Evolutionary conservation across 1,284 basidiomycete species (phyloP).

Genomic region (Cutaneotrichosporon curvatum): DNA sequence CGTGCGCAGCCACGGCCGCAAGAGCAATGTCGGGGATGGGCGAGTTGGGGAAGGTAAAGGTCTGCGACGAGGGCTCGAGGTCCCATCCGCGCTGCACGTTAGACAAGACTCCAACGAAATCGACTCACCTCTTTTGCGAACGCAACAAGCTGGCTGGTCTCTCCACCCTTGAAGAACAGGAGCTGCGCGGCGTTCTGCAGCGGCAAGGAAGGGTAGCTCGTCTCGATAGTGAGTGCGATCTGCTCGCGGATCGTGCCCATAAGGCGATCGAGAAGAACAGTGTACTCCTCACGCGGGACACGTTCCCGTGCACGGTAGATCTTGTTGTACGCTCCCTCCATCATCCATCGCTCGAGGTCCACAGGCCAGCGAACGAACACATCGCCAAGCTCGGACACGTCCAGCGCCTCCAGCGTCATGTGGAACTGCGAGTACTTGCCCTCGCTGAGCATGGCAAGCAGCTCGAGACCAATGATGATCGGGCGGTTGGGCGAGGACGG

Average conservation of each 20-base stretch:
- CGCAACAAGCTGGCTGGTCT: constrained; percentile 31
- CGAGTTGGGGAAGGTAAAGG: constrained; percentile 27
- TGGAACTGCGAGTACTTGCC: constrained; percentile 98
- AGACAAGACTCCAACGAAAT: constrained; percentile 1
- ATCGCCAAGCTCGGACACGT: constrained; percentile 58
- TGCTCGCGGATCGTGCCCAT: constrained; percentile 45
- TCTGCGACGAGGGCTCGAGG: constrained; percentile 38
- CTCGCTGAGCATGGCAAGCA: constrained; percentile 88
- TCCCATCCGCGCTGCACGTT: constrained; percentile 38
- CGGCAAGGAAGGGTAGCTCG: constrained; percentile 44
- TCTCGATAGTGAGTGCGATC: constrained; percentile 46
- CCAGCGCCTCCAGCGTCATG: constrained; percentile 92
- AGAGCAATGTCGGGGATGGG: constrained; percentile 24
- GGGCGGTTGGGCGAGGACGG: constrained; percentile 78
- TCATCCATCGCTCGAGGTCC: constrained; percentile 90
- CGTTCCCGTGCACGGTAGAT: constrained; percentile 92
- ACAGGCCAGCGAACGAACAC: constrained; percentile 77
- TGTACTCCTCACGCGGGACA: constrained; percentile 48
- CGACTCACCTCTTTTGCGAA: constrained; percentile 34
- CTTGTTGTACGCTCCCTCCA: constrained; percentile 98
- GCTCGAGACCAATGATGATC: constrained; percentile 83
- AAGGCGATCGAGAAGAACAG: constrained; percentile 41
- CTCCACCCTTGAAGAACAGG: constrained; percentile 44
- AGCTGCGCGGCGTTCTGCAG: constrained; percentile 40
- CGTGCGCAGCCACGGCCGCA: constrained; percentile 16